phyloP scores from a whole-genome alignment of 306 rosid species.

The Abrus precatorius region DNA sequence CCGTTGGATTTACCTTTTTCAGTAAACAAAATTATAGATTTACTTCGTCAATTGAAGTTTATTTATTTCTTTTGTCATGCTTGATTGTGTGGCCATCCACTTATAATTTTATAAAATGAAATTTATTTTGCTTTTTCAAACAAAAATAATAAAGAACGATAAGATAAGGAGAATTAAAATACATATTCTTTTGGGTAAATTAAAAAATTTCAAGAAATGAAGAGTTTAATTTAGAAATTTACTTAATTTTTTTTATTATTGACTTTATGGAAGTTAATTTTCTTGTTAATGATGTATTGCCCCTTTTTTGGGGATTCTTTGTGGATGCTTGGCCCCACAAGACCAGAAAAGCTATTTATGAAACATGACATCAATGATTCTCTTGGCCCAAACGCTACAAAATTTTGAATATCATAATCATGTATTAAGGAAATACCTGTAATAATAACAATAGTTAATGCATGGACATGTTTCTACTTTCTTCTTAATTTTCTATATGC shows the following conservation, averaged over 20 bases:
- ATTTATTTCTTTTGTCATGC: constrained; percentile 8
- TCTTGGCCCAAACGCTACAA: constrained; percentile 33
- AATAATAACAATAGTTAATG: background rate
- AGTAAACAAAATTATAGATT: background rate
- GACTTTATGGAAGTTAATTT: constrained; percentile 21
- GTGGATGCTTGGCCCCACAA: constrained; percentile 50
- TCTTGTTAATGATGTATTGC: constrained; percentile 38
- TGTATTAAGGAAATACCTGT: constrained; percentile 30
- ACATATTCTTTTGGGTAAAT: no score
- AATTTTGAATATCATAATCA: constrained; percentile 32
- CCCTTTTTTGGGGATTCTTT: constrained; percentile 46
- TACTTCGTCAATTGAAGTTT: background rate
- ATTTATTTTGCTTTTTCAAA: no score
- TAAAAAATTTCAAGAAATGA: no score
- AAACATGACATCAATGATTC: constrained; percentile 55
- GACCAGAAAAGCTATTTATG: constrained; percentile 36
- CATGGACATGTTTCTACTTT: background rate
- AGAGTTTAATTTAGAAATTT: no score
- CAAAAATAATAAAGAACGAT: no score
- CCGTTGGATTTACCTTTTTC: constrained; percentile 24
- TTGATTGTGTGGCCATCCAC: constrained; percentile 50
- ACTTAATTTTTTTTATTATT: background rate
- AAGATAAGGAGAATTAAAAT: no score
- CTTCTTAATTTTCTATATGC: background rate
- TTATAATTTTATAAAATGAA: background rate